Evolutionary conservation across 2,329 filamentous ascomycete species (phyloP), one percentile per base, ranked within the genome.

Genomic region (Sclerotinia spermophila): DNA sequence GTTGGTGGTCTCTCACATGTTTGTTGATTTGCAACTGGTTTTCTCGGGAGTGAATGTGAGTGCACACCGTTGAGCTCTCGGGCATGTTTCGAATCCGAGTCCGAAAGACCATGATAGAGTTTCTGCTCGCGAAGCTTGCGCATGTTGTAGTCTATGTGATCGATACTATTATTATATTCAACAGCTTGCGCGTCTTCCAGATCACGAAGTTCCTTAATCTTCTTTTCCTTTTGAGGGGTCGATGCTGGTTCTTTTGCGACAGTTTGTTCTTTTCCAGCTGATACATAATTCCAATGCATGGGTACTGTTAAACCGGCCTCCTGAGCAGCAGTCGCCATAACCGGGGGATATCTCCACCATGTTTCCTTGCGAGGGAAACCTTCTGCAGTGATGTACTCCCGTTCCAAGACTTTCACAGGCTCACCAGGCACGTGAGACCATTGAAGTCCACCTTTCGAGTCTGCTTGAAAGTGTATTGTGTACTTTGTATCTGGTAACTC

Each of bases 261-360:
- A 21, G 40, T 27, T 2, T 65, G 45, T 56, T 66, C 59, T 24
- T 56, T 42, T 24, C 59, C 58, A 53, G 35, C 58, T 21, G 48
- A 33, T 53, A 66, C 61, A 24, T 65, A 51, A 38, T 56, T 53
- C 68, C 68, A 70, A 35, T 71, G 65, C 21, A 76, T 71, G 27
- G 76, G 74, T 6, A 72, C 70, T 17, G 72, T 71, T 11, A 71
- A 68, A 2, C 72, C 71, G 2, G 71, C 69, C 8, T 71, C 30
- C 10, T 35, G 35, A 64, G 69, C 69, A 1, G 61, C 70, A 33
- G 73, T 74, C 35, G 77, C 73, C 19, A 76, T 72, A 6, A 73
- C 71, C 4, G 77, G 76, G 24, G 75, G 73, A 66, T 79, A 76
- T n/a, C 72, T 71, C 77, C 77, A 78, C 27, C 76, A 72, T 38